Conservation (phyloP, 1,284 basidiomycete species). For the Xerocomus nothofagi region DNA sequence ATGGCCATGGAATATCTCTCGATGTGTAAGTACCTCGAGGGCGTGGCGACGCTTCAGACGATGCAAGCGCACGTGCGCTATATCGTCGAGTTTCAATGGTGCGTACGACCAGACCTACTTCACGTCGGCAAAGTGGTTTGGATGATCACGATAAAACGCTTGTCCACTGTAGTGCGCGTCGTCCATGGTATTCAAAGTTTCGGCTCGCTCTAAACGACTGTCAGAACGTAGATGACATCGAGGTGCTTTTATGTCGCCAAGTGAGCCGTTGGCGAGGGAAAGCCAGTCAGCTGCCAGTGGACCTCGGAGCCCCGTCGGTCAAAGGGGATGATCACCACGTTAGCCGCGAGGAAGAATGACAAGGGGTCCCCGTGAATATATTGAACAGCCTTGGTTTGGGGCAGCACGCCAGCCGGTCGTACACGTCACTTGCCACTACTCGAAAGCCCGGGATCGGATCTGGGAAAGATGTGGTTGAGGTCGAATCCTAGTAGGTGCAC, state of each 20-base stretch:
- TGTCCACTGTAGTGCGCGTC: slow-evolving; percentile 40
- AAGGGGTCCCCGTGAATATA: not conserved
- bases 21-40: slow-evolving; percentile 50
- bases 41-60: slow-evolving; percentile 45
- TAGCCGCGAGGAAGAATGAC: slow-evolving; percentile 4
- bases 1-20: slow-evolving; percentile 65
- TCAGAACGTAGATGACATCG: slow-evolving; percentile 46
- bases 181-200: slow-evolving; percentile 59
- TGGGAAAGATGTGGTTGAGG: not conserved
- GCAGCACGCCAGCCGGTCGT: not conserved
- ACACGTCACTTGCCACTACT: not conserved
- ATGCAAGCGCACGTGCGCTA: slow-evolving; percentile 61
- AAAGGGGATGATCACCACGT: not conserved
- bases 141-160: not conserved
- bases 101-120: slow-evolving; percentile 13
- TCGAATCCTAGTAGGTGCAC: not conserved
- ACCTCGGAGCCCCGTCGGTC: not conserved
- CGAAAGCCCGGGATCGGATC: not conserved
- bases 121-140: not conserved
- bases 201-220: slow-evolving; percentile 44
- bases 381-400: not conserved
- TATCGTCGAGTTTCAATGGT: slow-evolving; percentile 67
- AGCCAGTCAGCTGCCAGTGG: slow-evolving; percentile 11
- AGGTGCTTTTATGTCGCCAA: slow-evolving; percentile 43
- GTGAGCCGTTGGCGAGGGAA: slow-evolving; percentile 55